Percentiles rank a stretch among this genome's conserved stretches.
phyloP scores from a whole-genome alignment of 495 filamentous ascomycete species.

The Aspergillus taichungensis region DNA sequence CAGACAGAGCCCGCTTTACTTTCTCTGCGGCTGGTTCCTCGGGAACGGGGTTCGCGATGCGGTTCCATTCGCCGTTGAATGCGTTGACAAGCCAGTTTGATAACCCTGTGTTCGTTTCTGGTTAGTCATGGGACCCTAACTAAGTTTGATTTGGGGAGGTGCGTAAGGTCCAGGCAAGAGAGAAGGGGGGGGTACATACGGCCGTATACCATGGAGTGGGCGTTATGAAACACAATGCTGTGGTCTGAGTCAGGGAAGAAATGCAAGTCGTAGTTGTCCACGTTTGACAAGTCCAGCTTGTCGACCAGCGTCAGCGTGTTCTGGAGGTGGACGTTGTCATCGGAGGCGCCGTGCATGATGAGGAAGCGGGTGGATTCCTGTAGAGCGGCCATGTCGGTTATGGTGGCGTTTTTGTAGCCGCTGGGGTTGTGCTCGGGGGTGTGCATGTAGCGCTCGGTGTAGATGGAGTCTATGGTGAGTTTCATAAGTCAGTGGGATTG shows the following conservation, averaged over 20 bases:
- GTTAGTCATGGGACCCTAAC: constrained; percentile 6
- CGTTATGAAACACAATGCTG: constrained; percentile 91
- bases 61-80: constrained; percentile 93
- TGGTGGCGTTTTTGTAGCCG: constrained; percentile 69
- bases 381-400: constrained; percentile 63
- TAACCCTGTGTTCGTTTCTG: constrained; percentile 50
- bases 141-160: constrained; percentile 2
- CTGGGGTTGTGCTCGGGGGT: constrained; percentile 70
- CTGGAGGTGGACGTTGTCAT: constrained; percentile 97
- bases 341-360: constrained; percentile 87
- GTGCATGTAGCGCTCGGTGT: constrained; percentile 94
- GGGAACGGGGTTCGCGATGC: constrained; percentile 60
- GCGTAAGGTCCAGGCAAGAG: not conserved
- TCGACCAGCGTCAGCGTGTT: constrained; percentile 82
- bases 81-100: constrained; percentile 92
- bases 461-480: constrained; percentile 62
- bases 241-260: constrained; percentile 96
- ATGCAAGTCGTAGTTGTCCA: constrained; percentile 95
- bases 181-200: constrained; percentile 48
- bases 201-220: constrained; percentile 86
- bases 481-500: not conserved
- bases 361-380: constrained; percentile 72
- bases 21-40: constrained; percentile 22
- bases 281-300: constrained; percentile 68
- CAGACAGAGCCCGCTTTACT: constrained; percentile 14